phyloP scores from a whole-genome alignment of 768 basidiomycete genomes.

The Boletus coccyginus region DNA sequence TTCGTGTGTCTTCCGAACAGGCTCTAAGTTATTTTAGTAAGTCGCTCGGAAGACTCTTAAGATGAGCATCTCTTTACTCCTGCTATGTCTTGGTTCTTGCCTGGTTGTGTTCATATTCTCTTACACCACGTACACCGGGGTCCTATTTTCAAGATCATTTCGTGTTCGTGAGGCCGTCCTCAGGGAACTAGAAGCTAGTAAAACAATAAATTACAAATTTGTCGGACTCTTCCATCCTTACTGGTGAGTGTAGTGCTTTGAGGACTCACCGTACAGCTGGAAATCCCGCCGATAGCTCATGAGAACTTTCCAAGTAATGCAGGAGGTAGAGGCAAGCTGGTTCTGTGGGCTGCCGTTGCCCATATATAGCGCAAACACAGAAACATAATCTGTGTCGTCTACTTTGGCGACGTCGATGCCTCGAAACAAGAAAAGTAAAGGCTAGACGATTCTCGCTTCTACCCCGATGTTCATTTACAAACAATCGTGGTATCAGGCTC shows the following conservation, averaged over 20 bases:
- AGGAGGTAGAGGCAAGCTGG: conserved; percentile 94
- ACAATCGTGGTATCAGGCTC: conserved; percentile 44
- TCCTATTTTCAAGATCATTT: conserved; percentile 20
- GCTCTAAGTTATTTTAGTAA: no score
- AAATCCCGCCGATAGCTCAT: conserved; percentile 27
- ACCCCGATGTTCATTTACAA: background rate
- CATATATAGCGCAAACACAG: conserved; percentile 67
- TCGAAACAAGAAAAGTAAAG: conserved; percentile 82
- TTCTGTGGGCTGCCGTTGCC: conserved; percentile 88
- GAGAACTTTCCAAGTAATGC: conserved; percentile 67
- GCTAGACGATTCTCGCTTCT: conserved; percentile 36
- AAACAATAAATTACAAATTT: conserved; percentile 32
- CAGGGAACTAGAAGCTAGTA: conserved; percentile 8
- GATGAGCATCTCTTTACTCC: conserved; percentile 12
- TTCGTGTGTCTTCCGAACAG: no score
- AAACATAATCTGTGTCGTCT: conserved; percentile 72
- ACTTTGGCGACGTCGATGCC: conserved; percentile 83
- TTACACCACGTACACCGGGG: conserved; percentile 26
- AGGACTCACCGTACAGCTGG: background rate
- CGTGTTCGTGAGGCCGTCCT: conserved; percentile 22
- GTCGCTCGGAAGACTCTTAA: no score
- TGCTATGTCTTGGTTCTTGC: conserved; percentile 16
- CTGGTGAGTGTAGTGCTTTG: conserved; percentile 55
- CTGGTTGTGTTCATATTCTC: conserved; percentile 12
- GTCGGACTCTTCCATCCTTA: conserved; percentile 95